Evolutionary conservation across 2,329 filamentous ascomycete genomes (phyloP).

Genomic region (Xylariaceae sp.): DNA sequence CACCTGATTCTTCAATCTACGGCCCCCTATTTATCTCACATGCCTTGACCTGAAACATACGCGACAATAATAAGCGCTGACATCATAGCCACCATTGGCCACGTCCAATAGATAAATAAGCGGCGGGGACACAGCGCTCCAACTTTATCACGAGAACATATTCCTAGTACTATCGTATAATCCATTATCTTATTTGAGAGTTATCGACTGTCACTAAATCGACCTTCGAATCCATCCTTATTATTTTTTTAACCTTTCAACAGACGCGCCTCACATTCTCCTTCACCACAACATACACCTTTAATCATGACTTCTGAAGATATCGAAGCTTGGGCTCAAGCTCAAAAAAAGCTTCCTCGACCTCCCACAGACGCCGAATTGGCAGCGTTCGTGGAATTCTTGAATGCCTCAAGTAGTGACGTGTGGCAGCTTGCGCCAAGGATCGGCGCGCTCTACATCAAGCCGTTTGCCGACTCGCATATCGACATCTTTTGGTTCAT

Average conservation of each 20-base stretch:
- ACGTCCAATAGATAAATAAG: too few relatives aligned
- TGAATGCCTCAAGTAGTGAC: slow-evolving; percentile 9
- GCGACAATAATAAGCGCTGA: neutral
- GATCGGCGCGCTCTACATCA: slow-evolving; percentile 15
- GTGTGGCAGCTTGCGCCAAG: slow-evolving; percentile 17
- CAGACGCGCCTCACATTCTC: too few relatives aligned
- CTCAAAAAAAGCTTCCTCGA: slow-evolving; percentile 16
- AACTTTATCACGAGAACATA: too few relatives aligned
- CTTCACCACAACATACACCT: neutral
- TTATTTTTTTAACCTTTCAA: too few relatives aligned
- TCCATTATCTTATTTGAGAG: too few relatives aligned
- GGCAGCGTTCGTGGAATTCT: slow-evolving; percentile 12
- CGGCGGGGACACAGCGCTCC: too few relatives aligned
- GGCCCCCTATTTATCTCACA: too few relatives aligned
- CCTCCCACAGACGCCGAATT: slow-evolving; percentile 20
- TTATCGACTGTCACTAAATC: too few relatives aligned
- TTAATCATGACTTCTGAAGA: slow-evolving; percentile 15
- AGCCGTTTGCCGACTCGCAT: slow-evolving; percentile 20
- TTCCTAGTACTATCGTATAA: too few relatives aligned
- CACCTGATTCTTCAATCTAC: too few relatives aligned
- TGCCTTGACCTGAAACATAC: neutral
- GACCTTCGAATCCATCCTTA: too few relatives aligned
- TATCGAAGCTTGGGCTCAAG: slow-evolving; percentile 14
- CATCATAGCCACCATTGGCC: too few relatives aligned
- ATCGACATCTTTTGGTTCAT: slow-evolving; percentile 21